Conservation (phyloP, 805 yeast genomes). For the Ogataea dorogensis region DNA sequence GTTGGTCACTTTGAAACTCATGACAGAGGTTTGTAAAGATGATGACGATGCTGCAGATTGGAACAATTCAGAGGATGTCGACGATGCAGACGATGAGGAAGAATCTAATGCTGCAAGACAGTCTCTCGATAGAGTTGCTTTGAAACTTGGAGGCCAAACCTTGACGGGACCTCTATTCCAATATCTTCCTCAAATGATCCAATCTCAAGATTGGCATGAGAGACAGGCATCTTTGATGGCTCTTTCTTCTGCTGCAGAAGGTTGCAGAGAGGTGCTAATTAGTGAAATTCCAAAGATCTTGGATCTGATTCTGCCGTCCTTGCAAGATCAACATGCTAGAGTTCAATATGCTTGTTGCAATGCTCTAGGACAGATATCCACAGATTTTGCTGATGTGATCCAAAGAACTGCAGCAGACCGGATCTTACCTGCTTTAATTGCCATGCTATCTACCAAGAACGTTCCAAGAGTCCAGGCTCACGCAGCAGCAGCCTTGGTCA, state of each 20-base stretch:
- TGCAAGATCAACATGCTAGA: constrained; percentile 84
- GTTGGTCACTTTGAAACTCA: constrained; percentile 69
- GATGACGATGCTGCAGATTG: constrained; percentile 77
- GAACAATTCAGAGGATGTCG: constrained; percentile 75
- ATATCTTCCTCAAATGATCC: constrained; percentile 79
- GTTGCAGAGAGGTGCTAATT: constrained; percentile 86
- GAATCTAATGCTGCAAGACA: constrained; percentile 92
- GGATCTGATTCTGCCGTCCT: constrained; percentile 81
- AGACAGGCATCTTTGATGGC: constrained; percentile 98
- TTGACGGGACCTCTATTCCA: constrained; percentile 86
- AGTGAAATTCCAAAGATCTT: constrained; percentile 77
- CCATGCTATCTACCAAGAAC: constrained; percentile 68
- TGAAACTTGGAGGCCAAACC: constrained; percentile 78
- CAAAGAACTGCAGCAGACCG: constrained; percentile 78
- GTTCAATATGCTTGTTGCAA: constrained; percentile 98
- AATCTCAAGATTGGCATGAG: constrained; percentile 82
- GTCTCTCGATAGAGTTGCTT: constrained; percentile 86
- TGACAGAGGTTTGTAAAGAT: constrained; percentile 89
- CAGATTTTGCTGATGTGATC: constrained; percentile 89
- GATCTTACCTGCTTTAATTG: constrained; percentile 83
- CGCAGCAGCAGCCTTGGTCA: constrained; percentile 97
- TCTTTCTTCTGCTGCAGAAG: constrained; percentile 94
- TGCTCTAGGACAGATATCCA: constrained; percentile 93
- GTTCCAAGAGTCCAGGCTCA: constrained; percentile 95
- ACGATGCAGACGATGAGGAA: constrained; percentile 79